Evolutionary conservation across 805 yeast species (phyloP).

Genomic region (Metschnikowia sp.): DNA sequence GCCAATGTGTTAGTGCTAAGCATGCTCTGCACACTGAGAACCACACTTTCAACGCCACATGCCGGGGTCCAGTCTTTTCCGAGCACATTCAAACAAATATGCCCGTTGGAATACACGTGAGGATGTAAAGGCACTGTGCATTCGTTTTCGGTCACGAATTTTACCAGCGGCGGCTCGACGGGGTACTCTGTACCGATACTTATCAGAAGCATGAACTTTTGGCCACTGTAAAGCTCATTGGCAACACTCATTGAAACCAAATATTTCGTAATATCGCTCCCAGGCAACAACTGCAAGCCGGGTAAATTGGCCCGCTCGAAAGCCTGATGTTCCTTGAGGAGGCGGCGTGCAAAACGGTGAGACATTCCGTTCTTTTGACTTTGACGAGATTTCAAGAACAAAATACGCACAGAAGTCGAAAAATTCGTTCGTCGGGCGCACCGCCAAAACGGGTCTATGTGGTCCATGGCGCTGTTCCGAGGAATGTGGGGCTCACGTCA

Average conservation of each 20-base stretch:
- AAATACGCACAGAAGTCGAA: background rate
- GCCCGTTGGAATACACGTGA: constrained; percentile 73
- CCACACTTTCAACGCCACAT: constrained; percentile 45
- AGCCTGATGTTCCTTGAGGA: constrained; percentile 14
- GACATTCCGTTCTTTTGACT: constrained; percentile 4
- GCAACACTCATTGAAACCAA: constrained; percentile 6
- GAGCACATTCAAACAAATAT: constrained; percentile 66
- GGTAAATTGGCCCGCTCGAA: constrained; percentile 3
- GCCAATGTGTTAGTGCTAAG: constrained; percentile 44
- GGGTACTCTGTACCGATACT: constrained; percentile 14
- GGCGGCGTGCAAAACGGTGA: constrained; percentile 15
- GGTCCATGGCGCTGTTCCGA: constrained; percentile 6
- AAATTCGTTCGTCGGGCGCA: background rate
- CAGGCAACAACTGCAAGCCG: constrained; percentile 11
- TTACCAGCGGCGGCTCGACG: constrained; percentile 18
- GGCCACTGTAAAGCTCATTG: constrained; percentile 11
- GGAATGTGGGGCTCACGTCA: constrained; percentile 2
- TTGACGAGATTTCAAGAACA: background rate
- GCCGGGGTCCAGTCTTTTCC: constrained; percentile 71
- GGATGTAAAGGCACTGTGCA: constrained; percentile 64
- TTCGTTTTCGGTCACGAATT: constrained; percentile 3
- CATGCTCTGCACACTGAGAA: constrained; percentile 65
- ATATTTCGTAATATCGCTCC: constrained; percentile 10
- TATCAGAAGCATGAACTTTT: constrained; percentile 8
- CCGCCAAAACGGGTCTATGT: constrained; percentile 1